phyloP scores from a whole-genome alignment of 805 yeast genomes.

The Ogataea neopini region DNA sequence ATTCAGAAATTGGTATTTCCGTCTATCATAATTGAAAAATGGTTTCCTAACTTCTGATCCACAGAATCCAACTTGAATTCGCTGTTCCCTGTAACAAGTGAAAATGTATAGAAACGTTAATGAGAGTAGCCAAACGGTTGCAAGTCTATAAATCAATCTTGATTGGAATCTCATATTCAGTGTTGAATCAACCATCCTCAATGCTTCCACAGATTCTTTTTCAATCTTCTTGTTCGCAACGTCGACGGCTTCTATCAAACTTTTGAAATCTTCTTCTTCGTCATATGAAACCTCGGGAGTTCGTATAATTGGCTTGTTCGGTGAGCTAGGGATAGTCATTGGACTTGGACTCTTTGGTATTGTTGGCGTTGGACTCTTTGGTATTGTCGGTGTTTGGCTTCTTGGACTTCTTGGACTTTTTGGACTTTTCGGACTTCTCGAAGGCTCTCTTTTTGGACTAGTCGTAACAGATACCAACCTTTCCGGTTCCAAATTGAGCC shows the following conservation, averaged over 20 bases:
- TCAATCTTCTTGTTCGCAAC: slow-evolving; percentile 25
- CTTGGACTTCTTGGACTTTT: background rate
- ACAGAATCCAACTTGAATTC: slow-evolving; percentile 70
- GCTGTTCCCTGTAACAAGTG: slow-evolving; percentile 51
- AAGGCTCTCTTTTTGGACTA: slow-evolving; percentile 5
- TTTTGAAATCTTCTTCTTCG: slow-evolving; percentile 23
- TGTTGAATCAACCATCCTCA: slow-evolving; percentile 15
- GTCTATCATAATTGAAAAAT: slow-evolving; percentile 24
- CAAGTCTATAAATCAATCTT: slow-evolving; percentile 11
- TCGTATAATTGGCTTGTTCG: slow-evolving; percentile 9
- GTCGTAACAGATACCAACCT: no score
- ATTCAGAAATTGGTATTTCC: slow-evolving; percentile 11
- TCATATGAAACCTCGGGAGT: slow-evolving; percentile 25
- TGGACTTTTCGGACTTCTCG: background rate
- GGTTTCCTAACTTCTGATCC: slow-evolving; percentile 57
- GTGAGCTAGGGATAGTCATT: slow-evolving; percentile 3
- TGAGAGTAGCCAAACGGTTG: slow-evolving; percentile 17
- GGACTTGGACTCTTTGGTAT: slow-evolving; percentile 3
- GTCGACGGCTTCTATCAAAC: slow-evolving; percentile 25
- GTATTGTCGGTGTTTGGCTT: no score
- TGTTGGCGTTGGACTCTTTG: background rate
- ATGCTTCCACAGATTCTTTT: slow-evolving; percentile 26
- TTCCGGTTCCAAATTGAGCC: background rate
- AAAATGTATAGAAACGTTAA: slow-evolving; percentile 15
- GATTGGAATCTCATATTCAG: slow-evolving; percentile 8